Evolutionary conservation across 75 land plant species (phyloP).

Genomic region (Adiantum capillusveneris): DNA sequence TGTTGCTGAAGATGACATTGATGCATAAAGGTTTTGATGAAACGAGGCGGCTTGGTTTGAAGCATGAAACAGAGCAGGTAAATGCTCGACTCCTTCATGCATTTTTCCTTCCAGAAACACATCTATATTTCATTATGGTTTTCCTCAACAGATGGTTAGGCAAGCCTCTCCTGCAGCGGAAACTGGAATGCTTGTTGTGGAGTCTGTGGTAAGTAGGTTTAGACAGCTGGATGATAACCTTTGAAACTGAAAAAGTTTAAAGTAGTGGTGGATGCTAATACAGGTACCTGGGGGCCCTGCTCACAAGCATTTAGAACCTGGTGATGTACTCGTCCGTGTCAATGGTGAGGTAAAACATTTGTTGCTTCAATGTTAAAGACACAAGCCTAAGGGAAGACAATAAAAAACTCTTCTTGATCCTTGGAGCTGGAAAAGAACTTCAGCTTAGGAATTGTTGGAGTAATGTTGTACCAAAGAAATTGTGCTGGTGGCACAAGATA

Average conservation of each 20-base stretch:
- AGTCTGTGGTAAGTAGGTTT: constrained; percentile 64
- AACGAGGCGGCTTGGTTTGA: constrained; percentile 79
- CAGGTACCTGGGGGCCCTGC: constrained; percentile 97
- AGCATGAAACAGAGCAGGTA: constrained; percentile 76
- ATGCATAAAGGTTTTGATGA: constrained; percentile 95
- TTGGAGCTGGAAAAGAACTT: neutral
- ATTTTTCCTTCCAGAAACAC: no score
- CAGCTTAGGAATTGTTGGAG: neutral
- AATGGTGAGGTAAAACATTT: constrained; percentile 74
- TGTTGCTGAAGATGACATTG: constrained; percentile 54
- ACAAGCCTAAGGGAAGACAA: no score
- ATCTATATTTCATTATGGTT: neutral
- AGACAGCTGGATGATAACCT: no score
- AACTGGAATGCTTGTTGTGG: constrained; percentile 98
- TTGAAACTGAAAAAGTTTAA: no score
- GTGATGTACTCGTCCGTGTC: constrained; percentile 78
- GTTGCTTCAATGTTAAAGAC: no score
- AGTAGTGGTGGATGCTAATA: no score
- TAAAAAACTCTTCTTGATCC: no score
- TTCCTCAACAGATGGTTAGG: constrained; percentile 53
- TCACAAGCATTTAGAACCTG: constrained; percentile 70
- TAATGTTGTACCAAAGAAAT: no score
- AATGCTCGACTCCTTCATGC: no score
- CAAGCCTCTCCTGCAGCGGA: constrained; percentile 56
- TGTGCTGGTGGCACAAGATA: no score